Evolutionary conservation across 257 asterid species (phyloP), one percentile per base, ranked within the genome.

Genomic region (Solanum paucissectum): DNA sequence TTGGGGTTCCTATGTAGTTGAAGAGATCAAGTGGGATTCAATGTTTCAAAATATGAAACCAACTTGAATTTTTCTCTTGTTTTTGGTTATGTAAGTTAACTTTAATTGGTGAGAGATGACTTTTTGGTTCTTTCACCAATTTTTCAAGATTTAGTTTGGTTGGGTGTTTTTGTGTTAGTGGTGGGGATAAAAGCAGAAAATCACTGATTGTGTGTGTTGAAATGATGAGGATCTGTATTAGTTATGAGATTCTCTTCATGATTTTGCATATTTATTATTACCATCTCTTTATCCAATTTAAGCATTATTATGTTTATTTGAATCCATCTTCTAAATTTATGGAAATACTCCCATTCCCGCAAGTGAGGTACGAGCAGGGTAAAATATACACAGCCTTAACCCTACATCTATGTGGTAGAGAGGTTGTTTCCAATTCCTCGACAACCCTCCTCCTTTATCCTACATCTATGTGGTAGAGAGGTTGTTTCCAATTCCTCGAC

Each of bases 21-120:
- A 95, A 75, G 95, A 95, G 86, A 90, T 92, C 87, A 92, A 92
- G 91, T 95, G 98, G 98, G 96, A 94, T 90, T 79, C 98, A 3
- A 92, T 93, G 97, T 94, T 95, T 92, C 97, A 93, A n/a, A 93
- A 95, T 88, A 87, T 94, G 92, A 95, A 94, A 85, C 98, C 98
- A n/a, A 95, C 97, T 91, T 95, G 87, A 93, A 49, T 58, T 5
- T 38, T 38, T 25, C 7, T 5, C 7, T 16, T 42, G 27, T 37
- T 79, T 81, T 46, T 55, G 60, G 20, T 27, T 69, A 5, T 72
- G 49, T 79, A 38, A 46, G 58, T 5, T 46, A 32, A 52, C 88
- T 66, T 90, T 89, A 69, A 88, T 75, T 88, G 94, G 93, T 90
- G 94, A 88, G 90, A 87, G 91, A 85, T 88, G 90, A 89, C 34